phyloP scores from a whole-genome alignment of 2,329 filamentous ascomycete species.

The Fusarium succisae region DNA sequence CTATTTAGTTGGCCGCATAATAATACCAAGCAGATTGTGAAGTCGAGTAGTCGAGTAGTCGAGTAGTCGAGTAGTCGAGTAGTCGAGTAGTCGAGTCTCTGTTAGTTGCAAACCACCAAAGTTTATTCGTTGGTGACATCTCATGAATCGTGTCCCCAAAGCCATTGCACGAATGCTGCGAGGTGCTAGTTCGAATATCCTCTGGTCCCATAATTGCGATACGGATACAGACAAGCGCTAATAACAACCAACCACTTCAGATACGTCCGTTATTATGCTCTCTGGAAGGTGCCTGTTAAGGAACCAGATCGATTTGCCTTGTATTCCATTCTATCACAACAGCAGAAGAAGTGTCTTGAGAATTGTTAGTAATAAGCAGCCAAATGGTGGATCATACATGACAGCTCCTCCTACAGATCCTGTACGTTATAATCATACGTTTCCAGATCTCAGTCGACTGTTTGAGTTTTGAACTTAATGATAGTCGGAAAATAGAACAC shows the following conservation, averaged over 20 bases:
- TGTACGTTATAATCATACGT: neutral
- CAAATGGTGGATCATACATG: neutral
- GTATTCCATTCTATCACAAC: neutral
- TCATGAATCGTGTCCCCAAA: constrained; percentile 8
- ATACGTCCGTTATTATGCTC: neutral
- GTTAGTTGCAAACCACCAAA: neutral
- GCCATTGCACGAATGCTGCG: neutral
- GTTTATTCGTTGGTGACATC: neutral
- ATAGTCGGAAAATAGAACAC: neutral
- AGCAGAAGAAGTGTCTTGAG: neutral
- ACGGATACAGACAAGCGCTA: constrained; percentile 12
- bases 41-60: neutral
- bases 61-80: neutral
- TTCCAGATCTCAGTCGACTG: neutral
- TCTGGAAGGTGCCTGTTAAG: neutral
- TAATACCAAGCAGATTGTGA: neutral
- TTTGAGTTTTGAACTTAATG: neutral
- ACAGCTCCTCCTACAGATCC: neutral
- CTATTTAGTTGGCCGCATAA: neutral
- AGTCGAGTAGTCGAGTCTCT: neutral
- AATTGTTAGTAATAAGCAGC: neutral
- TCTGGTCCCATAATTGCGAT: neutral
- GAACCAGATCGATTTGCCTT: neutral
- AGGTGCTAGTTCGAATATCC: neutral
- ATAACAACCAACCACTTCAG: neutral